phyloP scores from a whole-genome alignment of 805 yeast genomes.

The Schwanniomyces polymorphus region DNA sequence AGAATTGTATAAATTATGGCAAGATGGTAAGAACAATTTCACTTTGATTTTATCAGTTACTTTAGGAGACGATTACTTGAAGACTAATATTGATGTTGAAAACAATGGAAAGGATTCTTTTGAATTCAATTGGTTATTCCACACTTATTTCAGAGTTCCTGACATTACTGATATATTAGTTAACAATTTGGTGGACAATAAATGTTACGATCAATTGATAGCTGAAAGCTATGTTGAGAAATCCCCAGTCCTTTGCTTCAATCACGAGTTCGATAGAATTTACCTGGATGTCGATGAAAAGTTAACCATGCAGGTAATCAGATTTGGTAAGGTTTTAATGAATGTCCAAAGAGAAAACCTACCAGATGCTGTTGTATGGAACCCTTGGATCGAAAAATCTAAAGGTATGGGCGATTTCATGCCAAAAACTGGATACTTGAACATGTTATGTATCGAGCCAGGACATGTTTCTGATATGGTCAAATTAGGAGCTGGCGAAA shows the following conservation, averaged over 20 bases:
- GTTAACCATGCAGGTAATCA: slow-evolving; percentile 66
- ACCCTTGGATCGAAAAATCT: slow-evolving; percentile 91
- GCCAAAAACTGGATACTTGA: slow-evolving; percentile 79
- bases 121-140: slow-evolving; percentile 94
- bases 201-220: slow-evolving; percentile 75
- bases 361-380: slow-evolving; percentile 87
- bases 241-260: slow-evolving; percentile 72
- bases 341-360: slow-evolving; percentile 65
- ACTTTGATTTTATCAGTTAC: slow-evolving; percentile 71
- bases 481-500: slow-evolving; percentile 63
- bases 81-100: slow-evolving; percentile 71
- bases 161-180: slow-evolving; percentile 80
- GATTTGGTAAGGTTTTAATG: slow-evolving; percentile 68
- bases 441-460: slow-evolving; percentile 94
- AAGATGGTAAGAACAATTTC: slow-evolving; percentile 58
- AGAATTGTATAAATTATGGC: slow-evolving; percentile 62
- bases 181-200: slow-evolving; percentile 71
- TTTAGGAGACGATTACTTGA: slow-evolving; percentile 56
- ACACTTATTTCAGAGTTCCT: slow-evolving; percentile 74
- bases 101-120: slow-evolving; percentile 66
- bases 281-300: slow-evolving; percentile 60
- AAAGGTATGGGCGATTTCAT: slow-evolving; percentile 81
- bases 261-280: slow-evolving; percentile 82
- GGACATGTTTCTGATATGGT: slow-evolving; percentile 79
- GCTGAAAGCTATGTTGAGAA: slow-evolving; percentile 62